Evolutionary conservation across 805 yeast species (phyloP), one percentile per base, ranked within the genome.

Genomic region (Schwanniomyces polymorphus): DNA sequence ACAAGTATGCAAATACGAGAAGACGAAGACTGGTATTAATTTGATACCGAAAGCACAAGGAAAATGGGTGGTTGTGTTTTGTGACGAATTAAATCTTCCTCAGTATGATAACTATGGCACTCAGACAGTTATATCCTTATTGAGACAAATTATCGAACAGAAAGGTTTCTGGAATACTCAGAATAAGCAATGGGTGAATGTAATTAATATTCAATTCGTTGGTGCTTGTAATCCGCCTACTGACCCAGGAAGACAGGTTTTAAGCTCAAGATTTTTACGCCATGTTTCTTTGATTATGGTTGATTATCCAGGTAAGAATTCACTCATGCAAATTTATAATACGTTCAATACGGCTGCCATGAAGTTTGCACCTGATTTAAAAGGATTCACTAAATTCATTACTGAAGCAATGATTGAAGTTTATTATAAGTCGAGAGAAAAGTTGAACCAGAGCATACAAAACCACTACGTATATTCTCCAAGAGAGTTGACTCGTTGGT

Each of bases 211-310:
- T 25, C 95, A 87, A 58, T 76, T 92, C 67, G 94, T 91, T n/a
- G 97, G 95, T 7, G 97, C 98, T 0, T 92, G 98, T 63, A 92
- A 92, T 58, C 94, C 97, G 0, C 85, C 97, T 0, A 75, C 84
- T 0, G 95, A 88, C 63, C 80, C 82, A 3, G 97, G 97, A 0
- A 75, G 98, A 50, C 69, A 76, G 9, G 61, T 60, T 2, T 59
- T 92, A 18, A 70, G 82, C 1, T 58, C 70, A 8, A 67, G 97
- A 38, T 85, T 91, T 54, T 63, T 87, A 40, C 73, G 95, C 5
- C 91, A 85, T 56, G 72, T 80, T 2, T 66, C 85, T 0, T 70
- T 89, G 5, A 53, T 92, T 0, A 79, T 82, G 79, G 86, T 91
- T 4, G 96, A 85, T 51, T 86, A 91, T 58, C 97, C 98, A 0